Conservation (phyloP, 2,329 filamentous ascomycete species). For the Coniochaeta ligniaria region DNA sequence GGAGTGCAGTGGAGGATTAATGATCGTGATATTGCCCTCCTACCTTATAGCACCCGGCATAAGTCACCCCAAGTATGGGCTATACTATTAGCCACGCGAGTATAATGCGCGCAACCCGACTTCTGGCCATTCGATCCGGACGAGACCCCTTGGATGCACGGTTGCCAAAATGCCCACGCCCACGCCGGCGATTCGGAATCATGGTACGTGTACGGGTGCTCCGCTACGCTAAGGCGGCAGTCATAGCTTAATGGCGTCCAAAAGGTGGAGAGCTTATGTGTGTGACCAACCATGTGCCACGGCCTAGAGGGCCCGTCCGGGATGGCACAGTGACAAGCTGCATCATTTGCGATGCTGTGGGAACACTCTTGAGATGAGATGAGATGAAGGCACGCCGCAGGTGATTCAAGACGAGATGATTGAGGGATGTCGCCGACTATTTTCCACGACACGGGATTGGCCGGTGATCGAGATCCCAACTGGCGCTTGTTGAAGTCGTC, state of each 20-base stretch:
- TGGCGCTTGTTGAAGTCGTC: neutral
- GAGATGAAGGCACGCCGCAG: neutral
- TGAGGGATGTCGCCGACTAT: neutral
- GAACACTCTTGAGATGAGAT: neutral
- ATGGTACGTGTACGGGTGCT: neutral
- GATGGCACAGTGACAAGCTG: neutral
- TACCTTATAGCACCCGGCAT: neutral
- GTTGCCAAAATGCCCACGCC: neutral
- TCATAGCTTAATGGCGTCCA: neutral
- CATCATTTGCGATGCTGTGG: neutral
- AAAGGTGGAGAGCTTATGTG: neutral
- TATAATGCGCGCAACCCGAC: neutral
- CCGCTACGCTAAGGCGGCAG: neutral
- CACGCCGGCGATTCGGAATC: neutral
- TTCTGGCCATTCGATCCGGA: neutral
- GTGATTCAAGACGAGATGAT: neutral
- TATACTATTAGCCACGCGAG: neutral
- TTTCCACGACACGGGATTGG: neutral
- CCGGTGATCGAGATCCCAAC: neutral
- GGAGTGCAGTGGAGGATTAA: constrained; percentile 5
- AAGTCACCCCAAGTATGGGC: neutral
- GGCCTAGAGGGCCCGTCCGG: neutral
- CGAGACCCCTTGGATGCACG: neutral
- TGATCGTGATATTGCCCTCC: neutral
- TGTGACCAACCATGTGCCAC: neutral